Evolutionary conservation across 139 green algal species (phyloP).

Genomic region (Chlamydomonas schloesseri): DNA sequence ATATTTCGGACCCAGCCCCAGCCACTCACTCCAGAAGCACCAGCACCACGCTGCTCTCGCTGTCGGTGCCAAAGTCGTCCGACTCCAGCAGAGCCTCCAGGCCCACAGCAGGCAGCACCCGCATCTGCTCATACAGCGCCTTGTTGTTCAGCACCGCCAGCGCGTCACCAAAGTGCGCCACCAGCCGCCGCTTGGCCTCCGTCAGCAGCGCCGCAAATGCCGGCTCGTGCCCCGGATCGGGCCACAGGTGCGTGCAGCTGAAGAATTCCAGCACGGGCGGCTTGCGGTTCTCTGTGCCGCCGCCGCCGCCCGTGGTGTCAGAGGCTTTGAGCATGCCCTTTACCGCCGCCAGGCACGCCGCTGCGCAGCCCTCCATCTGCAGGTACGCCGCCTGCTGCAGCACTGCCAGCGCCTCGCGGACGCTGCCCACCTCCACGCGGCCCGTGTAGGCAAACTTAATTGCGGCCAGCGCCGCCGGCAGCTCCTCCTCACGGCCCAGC

Average conservation of each 20-base stretch:
- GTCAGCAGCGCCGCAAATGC: too few relatives aligned
- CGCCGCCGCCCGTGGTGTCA: too few relatives aligned
- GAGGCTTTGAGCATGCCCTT: too few relatives aligned
- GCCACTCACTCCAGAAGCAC: neutral
- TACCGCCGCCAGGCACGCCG: neutral
- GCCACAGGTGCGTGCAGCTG: too few relatives aligned
- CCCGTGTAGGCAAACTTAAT: constrained; percentile 20
- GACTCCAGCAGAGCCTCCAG: constrained; percentile 33
- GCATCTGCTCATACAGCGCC: too few relatives aligned
- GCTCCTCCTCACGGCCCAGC: neutral
- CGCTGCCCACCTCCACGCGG: neutral
- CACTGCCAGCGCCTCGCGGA: neutral
- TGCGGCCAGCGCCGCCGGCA: neutral
- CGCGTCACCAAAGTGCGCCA: too few relatives aligned
- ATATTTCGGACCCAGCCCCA: too few relatives aligned
- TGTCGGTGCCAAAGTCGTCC: constrained; percentile 20
- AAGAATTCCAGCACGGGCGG: constrained; percentile 18
- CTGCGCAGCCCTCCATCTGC: neutral
- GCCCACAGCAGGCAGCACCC: too few relatives aligned
- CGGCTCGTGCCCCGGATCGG: too few relatives aligned
- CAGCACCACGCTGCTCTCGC: constrained; percentile 14
- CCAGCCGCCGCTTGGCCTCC: too few relatives aligned
- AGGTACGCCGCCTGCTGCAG: neutral
- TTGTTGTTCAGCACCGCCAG: too few relatives aligned
- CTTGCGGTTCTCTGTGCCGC: too few relatives aligned